Base-by-base conservation (phyloP, 2,329 filamentous ascomycete genomes). In the Aspergillus fijiensis region DNA sequence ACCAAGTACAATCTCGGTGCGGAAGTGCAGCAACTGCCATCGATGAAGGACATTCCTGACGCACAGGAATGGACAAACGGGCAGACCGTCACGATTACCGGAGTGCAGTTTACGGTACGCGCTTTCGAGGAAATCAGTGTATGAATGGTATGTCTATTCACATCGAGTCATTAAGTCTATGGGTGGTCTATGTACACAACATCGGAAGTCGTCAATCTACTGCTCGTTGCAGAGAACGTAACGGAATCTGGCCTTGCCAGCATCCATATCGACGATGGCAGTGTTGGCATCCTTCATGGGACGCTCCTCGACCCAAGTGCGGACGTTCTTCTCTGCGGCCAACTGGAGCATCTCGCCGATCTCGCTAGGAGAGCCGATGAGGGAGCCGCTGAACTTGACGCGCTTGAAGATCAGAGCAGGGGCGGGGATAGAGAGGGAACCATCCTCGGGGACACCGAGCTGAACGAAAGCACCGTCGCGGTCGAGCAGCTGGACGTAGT, bases 381-480 rank as follows among this genome's bases (percentile, higher is more conserved):
- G 35, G 3, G 74, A 77, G 4, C 84, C 84, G 9, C 76, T 78
- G 19, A 87, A 70, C 68, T 79, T 82, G 58, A 79, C 61, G 11
- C 69, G 66, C 29, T 83, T 86, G 5, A 65, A 68, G 49, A 90
- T 84, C 56, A 90, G 73, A 0, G 80, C 73, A 65, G 84, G 84
- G 5, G 83, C 83, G 55, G 79, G 81, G 65, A 89, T 81, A 2
- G 76, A 72, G 2, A 85, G 84, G 16, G 70, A 60, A 9, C 72
- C 72, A 52, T 83, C 84, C 62, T 91, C 89, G 2, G 89, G 88
- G 0, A 81, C 81, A 58, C 87, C 88, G 47, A 91, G 80, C 72
- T 89, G 86, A 51, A 89, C 81, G 59, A 89, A 84, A 12, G 78
- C 79, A 14, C 87, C 87, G 45, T 83, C 80, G 7, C 78, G 75